Conservation (phyloP, 1,284 basidiomycete genomes). For the Ustilago xerochloae region DNA sequence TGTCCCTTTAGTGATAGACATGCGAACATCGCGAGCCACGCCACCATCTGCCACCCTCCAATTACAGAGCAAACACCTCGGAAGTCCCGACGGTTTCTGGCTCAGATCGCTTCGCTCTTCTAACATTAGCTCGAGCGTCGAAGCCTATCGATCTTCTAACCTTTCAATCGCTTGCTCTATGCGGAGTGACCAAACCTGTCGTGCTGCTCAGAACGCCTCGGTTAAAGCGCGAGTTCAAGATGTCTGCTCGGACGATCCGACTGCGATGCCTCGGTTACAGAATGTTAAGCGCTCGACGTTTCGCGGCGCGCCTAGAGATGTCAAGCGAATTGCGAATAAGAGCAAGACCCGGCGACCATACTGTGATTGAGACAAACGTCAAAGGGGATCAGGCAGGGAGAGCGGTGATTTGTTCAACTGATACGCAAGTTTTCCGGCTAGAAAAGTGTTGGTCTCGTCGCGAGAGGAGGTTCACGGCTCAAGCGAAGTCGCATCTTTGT, state of each 20-base stretch:
- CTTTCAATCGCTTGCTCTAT: too few species aligned
- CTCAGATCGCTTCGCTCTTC: neutral
- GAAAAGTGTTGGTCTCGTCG: neutral
- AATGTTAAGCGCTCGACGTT: constrained; percentile 4
- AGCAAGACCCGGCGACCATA: neutral
- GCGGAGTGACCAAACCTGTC: too few species aligned
- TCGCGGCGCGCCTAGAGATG: too few species aligned
- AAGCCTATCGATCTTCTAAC: too few species aligned
- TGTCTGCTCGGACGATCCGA: constrained; percentile 8
- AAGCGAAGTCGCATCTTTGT: neutral
- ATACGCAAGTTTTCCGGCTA: too few species aligned
- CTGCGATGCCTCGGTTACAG: constrained; percentile 11
- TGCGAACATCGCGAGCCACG: neutral
- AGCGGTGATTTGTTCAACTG: neutral
- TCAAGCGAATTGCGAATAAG: neutral
- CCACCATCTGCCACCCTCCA: neutral
- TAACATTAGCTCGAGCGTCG: too few species aligned
- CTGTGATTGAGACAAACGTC: neutral
- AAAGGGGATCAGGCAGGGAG: too few species aligned
- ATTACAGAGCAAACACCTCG: neutral
- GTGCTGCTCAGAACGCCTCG: too few species aligned
- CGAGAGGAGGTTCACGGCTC: neutral
- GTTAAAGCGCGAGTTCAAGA: neutral
- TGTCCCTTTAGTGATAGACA: neutral
- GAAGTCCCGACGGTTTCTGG: constrained; percentile 2